Evolutionary conservation across 164 flowering plant species (phyloP).

Genomic region (Pachysandra terminalis): DNA sequence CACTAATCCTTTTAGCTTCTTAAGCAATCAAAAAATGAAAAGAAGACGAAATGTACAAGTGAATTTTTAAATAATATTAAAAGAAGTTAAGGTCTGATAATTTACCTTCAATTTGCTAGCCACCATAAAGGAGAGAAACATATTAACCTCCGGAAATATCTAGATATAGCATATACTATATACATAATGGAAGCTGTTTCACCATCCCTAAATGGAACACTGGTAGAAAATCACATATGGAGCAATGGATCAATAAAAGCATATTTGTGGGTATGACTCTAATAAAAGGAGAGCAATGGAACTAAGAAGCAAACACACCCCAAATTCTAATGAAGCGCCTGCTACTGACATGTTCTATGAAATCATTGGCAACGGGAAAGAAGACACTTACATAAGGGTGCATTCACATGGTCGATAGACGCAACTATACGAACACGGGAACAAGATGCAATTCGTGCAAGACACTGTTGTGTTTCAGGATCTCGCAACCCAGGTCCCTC

Average conservation of each 20-base stretch:
- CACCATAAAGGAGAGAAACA: too few species aligned
- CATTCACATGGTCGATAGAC: constrained; percentile 88
- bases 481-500: constrained; percentile 96
- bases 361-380: background rate
- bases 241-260: background rate
- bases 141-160: too few species aligned
- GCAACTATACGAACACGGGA: constrained; percentile 75
- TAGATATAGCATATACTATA: too few species aligned
- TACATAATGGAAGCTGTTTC: too few species aligned
- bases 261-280: background rate
- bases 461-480: constrained; percentile 73
- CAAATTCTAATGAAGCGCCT: background rate
- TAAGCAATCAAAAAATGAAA: too few species aligned
- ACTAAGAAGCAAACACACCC: background rate
- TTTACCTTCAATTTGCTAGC: too few species aligned
- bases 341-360: background rate
- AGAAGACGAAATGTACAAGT: too few species aligned
- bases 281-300: background rate
- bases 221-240: too few species aligned
- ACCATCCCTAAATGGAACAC: too few species aligned
- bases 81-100: too few species aligned
- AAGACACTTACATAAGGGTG: constrained; percentile 73
- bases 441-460: constrained; percentile 83
- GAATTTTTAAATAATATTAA: too few species aligned
- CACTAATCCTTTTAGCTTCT: too few species aligned